Evolutionary conservation across 257 asterid genomes (phyloP).

Genomic region (Osmanthus fragrans): DNA sequence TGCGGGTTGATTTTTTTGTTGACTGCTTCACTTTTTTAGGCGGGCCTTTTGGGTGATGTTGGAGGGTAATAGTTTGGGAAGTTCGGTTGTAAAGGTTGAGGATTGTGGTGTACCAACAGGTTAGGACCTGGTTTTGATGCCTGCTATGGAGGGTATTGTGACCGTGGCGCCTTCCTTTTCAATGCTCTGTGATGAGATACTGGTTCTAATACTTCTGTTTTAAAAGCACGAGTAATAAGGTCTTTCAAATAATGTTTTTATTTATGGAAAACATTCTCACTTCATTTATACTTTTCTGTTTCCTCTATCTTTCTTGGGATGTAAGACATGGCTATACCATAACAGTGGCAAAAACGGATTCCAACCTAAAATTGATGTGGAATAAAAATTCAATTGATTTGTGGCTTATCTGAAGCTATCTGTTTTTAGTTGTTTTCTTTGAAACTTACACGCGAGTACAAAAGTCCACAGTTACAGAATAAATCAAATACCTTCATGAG

Average conservation of each 20-base stretch:
- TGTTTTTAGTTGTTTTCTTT: constrained; percentile 9
- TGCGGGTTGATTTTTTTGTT: not conserved
- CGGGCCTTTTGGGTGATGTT: not conserved
- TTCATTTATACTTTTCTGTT: too few relatives aligned
- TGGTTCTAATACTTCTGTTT: not conserved
- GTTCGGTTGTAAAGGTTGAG: not conserved
- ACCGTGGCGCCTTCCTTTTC: not conserved
- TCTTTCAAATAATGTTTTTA: too few relatives aligned
- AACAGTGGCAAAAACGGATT: not conserved
- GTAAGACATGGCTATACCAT: too few relatives aligned
- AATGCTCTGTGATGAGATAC: not conserved
- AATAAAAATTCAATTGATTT: not conserved
- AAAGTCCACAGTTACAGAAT: not conserved
- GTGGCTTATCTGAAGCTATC: constrained; percentile 4
- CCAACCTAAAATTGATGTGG: not conserved
- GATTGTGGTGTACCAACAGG: not conserved
- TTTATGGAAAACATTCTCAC: too few relatives aligned
- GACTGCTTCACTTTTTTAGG: not conserved
- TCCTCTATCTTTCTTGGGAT: too few relatives aligned
- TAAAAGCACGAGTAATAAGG: too few relatives aligned
- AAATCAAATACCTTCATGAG: not conserved
- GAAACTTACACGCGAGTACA: not conserved
- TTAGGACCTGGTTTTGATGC: not conserved
- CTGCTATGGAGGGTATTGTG: not conserved
- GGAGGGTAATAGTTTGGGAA: not conserved